phyloP scores from a whole-genome alignment of 495 filamentous ascomycete genomes.

The Aspergillus taichungensis region DNA sequence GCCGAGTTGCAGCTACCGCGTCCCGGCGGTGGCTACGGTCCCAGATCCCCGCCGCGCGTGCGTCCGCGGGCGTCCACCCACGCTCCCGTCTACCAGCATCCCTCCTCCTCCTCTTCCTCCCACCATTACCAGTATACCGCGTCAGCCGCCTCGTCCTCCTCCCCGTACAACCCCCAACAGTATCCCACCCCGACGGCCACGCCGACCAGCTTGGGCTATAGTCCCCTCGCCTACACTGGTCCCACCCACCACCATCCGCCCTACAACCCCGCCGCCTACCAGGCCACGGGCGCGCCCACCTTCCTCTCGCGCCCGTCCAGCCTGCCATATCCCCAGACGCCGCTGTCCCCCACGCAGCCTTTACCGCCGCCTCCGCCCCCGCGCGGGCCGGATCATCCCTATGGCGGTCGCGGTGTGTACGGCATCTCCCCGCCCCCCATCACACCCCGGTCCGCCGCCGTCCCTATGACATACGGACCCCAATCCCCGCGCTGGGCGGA shows the following conservation, averaged over 20 bases:
- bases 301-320: constrained; percentile 26
- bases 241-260: constrained; percentile 44
- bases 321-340: constrained; percentile 24
- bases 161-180: constrained; percentile 74
- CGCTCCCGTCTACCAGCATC: constrained; percentile 38
- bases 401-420: constrained; percentile 30
- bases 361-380: constrained; percentile 42
- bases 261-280: constrained; percentile 67
- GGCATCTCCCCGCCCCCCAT: constrained; percentile 11
- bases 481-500: constrained; percentile 21
- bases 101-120: constrained; percentile 39
- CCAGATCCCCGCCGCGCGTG: constrained; percentile 25
- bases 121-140: constrained; percentile 55
- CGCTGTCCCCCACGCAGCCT: constrained; percentile 24
- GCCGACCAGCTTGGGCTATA: constrained; percentile 35
- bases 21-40: constrained; percentile 11
- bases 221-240: constrained; percentile 37
- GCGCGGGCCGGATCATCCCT: constrained; percentile 39
- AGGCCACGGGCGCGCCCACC: constrained; percentile 21
- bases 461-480: constrained; percentile 11
- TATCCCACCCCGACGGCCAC: constrained; percentile 57
- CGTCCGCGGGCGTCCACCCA: constrained; percentile 20
- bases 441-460: no score
- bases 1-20: constrained; percentile 9
- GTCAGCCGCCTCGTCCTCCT: constrained; percentile 29